A percentile compares a stretch with the other conserved stretches of the same genome.
Conservation (phyloP, 257 asterid species). For the Mitragyna speciosa region DNA sequence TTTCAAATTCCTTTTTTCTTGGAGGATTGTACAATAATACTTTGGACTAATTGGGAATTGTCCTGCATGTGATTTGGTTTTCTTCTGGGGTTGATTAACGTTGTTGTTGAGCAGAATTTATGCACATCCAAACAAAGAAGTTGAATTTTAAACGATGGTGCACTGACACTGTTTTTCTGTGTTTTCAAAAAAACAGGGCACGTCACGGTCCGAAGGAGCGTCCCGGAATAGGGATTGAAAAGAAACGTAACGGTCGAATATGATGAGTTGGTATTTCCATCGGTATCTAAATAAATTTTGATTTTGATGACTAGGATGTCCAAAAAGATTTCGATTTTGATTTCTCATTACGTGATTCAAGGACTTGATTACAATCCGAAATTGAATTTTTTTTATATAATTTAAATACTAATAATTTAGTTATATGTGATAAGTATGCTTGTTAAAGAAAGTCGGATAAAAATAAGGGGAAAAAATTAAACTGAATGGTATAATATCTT, state of each 20-base stretch:
- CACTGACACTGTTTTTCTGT: background rate
- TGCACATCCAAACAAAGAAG: background rate
- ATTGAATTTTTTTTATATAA: too few species aligned
- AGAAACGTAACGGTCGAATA: constrained; percentile 14
- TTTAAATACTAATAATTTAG: too few species aligned
- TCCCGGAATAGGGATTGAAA: background rate
- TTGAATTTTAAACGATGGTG: background rate
- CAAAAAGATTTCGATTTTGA: background rate
- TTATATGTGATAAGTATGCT: too few species aligned
- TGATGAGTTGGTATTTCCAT: background rate
- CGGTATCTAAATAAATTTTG: background rate
- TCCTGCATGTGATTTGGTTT: background rate
- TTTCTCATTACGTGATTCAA: too few species aligned
- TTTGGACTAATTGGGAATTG: background rate
- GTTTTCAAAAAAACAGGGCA: background rate
- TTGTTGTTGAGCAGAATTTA: background rate
- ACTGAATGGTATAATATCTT: too few species aligned
- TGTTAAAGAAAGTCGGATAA: too few species aligned
- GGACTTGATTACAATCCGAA: too few species aligned
- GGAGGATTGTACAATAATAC: too few species aligned
- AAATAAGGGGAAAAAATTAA: too few species aligned
- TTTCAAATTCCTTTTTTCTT: background rate
- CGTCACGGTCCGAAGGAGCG: constrained; percentile 2
- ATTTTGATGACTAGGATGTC: background rate
- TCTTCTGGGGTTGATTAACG: background rate